Base-by-base conservation (phyloP, 1,284 basidiomycete species). In the Pseudozyma thailandica region DNA sequence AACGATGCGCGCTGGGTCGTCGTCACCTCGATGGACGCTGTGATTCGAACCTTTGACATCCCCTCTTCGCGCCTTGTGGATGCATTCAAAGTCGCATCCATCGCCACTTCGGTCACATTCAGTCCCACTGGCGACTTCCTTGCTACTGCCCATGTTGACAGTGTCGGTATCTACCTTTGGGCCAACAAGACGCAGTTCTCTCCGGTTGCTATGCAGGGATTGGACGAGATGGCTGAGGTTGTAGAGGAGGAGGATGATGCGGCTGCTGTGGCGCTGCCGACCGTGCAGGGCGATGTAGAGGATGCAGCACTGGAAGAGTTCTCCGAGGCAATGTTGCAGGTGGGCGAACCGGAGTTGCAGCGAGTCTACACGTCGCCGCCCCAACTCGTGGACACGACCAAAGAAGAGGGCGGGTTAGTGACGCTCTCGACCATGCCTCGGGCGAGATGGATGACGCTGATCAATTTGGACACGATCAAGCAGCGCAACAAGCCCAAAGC, bases 41-140 rank as follows among this genome's bases (percentile, higher is more conserved):
- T 91, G 46, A 92, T 98, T 73, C 89, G 96, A 43, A 98, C 96
- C 0, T 98, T 93, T 81, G 96, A 99, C 82, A 88, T 99, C 20
- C 95, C 96, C 0, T 93, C 93, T 10, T 93, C 94, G 3, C 87
- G 89, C 26, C 86, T 98, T 33, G 92, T 99, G 50, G 93, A 98
- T 79, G 92, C 90, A 0, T 98, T 98, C 87, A 88, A 88, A 50
- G 93, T 93, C 3, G 85, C 91, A n/a, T 93, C 90, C 66, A 88
- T 96, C 18, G 93, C 94, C 2, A 95, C 93, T 0, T 93, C 90
- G 75, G 84, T 99, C 20, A 88, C 92, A 0, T 96, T 98, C 82
- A 97, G 93, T 0, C 96, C 96, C 0, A 91, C 93, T 0, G 91
- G 91, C 59, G 96, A 98, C 83, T 98, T 99, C 84, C 84, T 99